phyloP scores from a whole-genome alignment of 345 rosid species.

The Mangifera indica region DNA sequence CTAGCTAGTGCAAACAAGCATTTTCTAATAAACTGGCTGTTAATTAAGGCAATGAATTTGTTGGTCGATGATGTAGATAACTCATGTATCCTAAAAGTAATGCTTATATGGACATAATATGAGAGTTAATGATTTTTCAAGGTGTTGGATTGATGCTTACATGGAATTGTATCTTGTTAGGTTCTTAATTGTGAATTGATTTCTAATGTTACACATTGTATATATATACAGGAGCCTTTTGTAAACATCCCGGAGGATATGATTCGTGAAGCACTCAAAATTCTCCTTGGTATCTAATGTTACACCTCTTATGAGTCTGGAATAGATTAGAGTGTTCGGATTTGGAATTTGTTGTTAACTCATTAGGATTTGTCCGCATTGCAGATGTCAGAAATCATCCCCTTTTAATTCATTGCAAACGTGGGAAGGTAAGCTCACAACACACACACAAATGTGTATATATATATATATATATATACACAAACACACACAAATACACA shows the following conservation, averaged over 20 bases:
- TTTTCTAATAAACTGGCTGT: neutral
- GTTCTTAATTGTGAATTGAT: constrained; percentile 1
- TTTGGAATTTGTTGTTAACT: constrained; percentile 1
- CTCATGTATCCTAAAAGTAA: no score
- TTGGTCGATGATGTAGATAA: neutral
- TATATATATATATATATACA: no score
- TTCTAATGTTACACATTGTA: constrained; percentile 7
- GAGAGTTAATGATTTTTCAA: no score
- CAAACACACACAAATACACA: neutral
- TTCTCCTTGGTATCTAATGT: constrained; percentile 62
- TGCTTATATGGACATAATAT: neutral
- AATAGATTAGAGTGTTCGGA: neutral
- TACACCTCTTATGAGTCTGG: neutral
- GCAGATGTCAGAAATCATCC: constrained; percentile 92
- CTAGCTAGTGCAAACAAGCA: neutral
- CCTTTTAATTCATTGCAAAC: constrained; percentile 79
- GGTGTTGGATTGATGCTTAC: neutral
- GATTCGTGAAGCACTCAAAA: constrained; percentile 86
- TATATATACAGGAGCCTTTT: constrained; percentile 66
- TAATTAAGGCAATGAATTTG: neutral
- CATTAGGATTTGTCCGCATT: constrained; percentile 2
- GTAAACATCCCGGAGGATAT: constrained; percentile 75
- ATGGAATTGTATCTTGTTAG: neutral
- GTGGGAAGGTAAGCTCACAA: constrained; percentile 73
- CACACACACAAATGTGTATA: neutral